A percentile compares a stretch with the other conserved stretches of the same genome.
Conservation (phyloP, 768 basidiomycete genomes). For the Mycena metata region DNA sequence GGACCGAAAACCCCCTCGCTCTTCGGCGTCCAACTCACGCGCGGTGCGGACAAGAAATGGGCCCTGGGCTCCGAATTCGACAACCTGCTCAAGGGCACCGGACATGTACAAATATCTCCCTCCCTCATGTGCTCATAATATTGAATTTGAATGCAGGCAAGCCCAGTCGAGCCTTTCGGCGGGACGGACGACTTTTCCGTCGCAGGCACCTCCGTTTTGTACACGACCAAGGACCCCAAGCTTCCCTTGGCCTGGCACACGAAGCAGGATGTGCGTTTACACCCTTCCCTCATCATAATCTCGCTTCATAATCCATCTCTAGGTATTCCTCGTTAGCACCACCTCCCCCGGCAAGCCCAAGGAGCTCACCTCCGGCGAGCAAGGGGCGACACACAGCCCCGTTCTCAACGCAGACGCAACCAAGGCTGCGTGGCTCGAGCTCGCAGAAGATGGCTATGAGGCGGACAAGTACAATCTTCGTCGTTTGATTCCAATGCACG, state of each 20-base stretch:
- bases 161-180: slow-evolving; percentile 91
- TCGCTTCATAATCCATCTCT: background rate
- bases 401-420: slow-evolving; percentile 75
- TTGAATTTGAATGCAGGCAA: slow-evolving; percentile 56
- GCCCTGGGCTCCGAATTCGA: slow-evolving; percentile 63
- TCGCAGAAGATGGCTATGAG: slow-evolving; percentile 91
- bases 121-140: slow-evolving; percentile 3
- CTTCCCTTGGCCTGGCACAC: slow-evolving; percentile 89
- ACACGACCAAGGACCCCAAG: slow-evolving; percentile 88
- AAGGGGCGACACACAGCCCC: slow-evolving; percentile 86
- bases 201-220: slow-evolving; percentile 76
- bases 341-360: slow-evolving; percentile 61
- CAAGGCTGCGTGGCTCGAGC: slow-evolving; percentile 90
- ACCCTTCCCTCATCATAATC: background rate
- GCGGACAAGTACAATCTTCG: slow-evolving; percentile 71
- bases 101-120: slow-evolving; percentile 66
- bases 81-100: slow-evolving; percentile 75
- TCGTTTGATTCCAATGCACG: background rate
- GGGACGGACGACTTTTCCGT: slow-evolving; percentile 86
- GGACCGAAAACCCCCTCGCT: slow-evolving; percentile 79
- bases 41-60: slow-evolving; percentile 66
- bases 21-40: slow-evolving; percentile 73
- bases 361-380: slow-evolving; percentile 85
- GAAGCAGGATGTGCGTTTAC: slow-evolving; percentile 77
- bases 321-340: slow-evolving; percentile 82